These are phyloP conservation scores for Aureobasidium sp. DNA, from an alignment of 2,329 filamentous ascomycete genomes.

Conservation along the genomic window DNA sequence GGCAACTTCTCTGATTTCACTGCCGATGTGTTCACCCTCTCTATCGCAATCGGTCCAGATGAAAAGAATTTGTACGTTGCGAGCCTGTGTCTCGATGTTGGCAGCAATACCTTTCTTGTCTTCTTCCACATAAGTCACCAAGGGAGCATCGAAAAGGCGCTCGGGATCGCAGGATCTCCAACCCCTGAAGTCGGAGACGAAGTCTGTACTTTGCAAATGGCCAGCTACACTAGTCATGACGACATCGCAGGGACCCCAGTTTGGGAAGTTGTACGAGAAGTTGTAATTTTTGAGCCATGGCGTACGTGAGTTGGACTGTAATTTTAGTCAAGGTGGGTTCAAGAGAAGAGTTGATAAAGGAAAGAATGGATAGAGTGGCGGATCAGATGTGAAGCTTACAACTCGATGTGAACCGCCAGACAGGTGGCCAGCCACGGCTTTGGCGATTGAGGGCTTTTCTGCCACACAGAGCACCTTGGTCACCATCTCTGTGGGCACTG, in stretches of 20 bases:
- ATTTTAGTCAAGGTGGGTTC: not conserved
- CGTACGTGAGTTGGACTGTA: not conserved
- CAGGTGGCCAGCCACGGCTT: slow-evolving; percentile 83
- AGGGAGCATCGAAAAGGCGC: slow-evolving; percentile 70
- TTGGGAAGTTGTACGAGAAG: slow-evolving; percentile 78
- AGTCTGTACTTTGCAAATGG: slow-evolving; percentile 76
- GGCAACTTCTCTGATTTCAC: slow-evolving; percentile 79
- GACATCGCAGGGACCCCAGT: slow-evolving; percentile 74
- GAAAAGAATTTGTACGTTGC: slow-evolving; percentile 63
- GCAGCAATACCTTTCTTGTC: slow-evolving; percentile 72
- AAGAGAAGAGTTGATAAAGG: slow-evolving; percentile 24
- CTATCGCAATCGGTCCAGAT: slow-evolving; percentile 99
- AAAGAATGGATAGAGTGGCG: not conserved
- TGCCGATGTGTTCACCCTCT: slow-evolving; percentile 92
- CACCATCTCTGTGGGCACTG: slow-evolving; percentile 25
- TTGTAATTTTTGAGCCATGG: slow-evolving; percentile 85
- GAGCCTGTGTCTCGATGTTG: slow-evolving; percentile 76
- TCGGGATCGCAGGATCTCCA: slow-evolving; percentile 77
- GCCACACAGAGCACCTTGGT: slow-evolving; percentile 64
- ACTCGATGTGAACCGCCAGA: slow-evolving; percentile 64
- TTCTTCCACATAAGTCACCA: slow-evolving; percentile 58
- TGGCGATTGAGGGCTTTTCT: slow-evolving; percentile 91
- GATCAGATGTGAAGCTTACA: slow-evolving; percentile 37
- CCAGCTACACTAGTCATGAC: slow-evolving; percentile 92
- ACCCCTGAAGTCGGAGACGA: slow-evolving; percentile 61